phyloP scores from a whole-genome alignment of 331 rosid genomes.

The Pyracantha coccinea region DNA sequence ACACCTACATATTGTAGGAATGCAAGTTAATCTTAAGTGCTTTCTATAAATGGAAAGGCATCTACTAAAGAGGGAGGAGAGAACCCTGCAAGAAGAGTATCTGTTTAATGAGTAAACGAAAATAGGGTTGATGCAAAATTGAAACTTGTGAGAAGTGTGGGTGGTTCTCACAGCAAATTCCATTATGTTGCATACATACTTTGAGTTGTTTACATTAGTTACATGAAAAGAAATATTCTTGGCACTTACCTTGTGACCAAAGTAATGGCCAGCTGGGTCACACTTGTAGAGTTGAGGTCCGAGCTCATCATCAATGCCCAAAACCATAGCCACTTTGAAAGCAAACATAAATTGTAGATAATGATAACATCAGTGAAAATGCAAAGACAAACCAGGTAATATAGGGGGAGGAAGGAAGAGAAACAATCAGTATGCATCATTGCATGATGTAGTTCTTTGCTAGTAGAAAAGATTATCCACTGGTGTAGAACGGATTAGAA shows the following conservation, averaged over 20 bases:
- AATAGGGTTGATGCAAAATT: background rate
- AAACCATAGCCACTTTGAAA: slow-evolving; percentile 80
- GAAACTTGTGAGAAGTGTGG: background rate
- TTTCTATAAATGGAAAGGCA: background rate
- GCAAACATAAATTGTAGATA: slow-evolving; percentile 18
- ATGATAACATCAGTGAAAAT: slow-evolving; percentile 9
- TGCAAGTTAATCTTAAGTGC: background rate
- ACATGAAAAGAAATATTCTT: background rate
- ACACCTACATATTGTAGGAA: background rate
- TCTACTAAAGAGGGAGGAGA: background rate
- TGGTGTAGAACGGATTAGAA: slow-evolving; percentile 6
- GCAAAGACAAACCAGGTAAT: background rate
- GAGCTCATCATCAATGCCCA: slow-evolving; percentile 87
- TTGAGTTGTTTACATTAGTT: too few species aligned
- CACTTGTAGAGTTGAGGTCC: slow-evolving; percentile 92
- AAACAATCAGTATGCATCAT: background rate
- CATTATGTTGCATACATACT: background rate
- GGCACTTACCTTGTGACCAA: slow-evolving; percentile 86
- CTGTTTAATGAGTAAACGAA: background rate
- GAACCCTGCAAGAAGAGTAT: background rate
- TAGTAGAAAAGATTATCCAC: background rate
- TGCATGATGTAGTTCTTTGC: background rate
- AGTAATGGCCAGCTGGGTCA: slow-evolving; percentile 99
- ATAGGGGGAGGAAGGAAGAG: background rate
- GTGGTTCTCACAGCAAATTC: background rate